These are phyloP conservation scores for Picochlorum sp. DNA, from an alignment of 139 green algal genomes.

Conservation along the genomic window DNA sequence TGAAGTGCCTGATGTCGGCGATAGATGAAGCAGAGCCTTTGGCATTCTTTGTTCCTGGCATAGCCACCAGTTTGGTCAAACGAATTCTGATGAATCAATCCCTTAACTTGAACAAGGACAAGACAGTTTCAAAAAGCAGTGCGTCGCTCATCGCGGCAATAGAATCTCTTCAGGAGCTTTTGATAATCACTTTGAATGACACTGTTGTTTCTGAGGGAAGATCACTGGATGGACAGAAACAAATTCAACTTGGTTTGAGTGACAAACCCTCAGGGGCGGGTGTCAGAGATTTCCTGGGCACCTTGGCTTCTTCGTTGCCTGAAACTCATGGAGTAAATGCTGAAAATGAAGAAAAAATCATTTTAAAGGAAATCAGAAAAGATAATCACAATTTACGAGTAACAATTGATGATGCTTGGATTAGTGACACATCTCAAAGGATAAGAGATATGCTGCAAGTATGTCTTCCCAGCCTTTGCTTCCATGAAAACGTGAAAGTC, in stretches of 20 bases:
- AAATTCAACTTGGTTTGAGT: no score
- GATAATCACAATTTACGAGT: constrained; percentile 24
- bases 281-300: no score
- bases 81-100: constrained; percentile 18
- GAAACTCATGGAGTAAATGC: no score
- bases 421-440: constrained; percentile 13
- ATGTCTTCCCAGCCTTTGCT: background rate
- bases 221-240: no score
- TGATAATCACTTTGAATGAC: no score
- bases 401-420: constrained; percentile 27
- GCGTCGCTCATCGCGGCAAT: constrained; percentile 6
- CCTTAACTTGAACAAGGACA: constrained; percentile 1
- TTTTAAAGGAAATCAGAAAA: background rate
- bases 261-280: no score
- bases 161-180: constrained; percentile 23
- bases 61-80: constrained; percentile 39
- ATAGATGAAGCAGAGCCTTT: constrained; percentile 22
- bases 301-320: no score
- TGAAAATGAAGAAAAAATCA: no score
- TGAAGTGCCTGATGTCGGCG: background rate
- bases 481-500: background rate
- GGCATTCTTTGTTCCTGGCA: constrained; percentile 57
- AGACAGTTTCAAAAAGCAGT: background rate
- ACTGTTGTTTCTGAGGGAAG: no score
- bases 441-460: constrained; percentile 23